A percentile compares a stretch with the other conserved stretches of the same genome.
phyloP scores from a whole-genome alignment of 2,329 filamentous ascomycete species.

The Pseudogymnoascus sp. region DNA sequence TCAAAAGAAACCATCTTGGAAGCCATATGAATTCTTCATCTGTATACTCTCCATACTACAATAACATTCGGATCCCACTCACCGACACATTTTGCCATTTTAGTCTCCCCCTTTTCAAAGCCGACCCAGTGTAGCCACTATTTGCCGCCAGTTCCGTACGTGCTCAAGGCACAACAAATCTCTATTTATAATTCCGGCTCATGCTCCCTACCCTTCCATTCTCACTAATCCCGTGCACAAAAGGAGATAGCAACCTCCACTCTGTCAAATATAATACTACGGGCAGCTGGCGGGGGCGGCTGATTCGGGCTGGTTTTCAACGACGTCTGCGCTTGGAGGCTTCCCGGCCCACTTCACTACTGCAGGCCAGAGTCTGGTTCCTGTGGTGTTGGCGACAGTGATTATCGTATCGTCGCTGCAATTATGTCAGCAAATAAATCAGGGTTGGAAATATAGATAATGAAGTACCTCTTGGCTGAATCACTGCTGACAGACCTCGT shows the following conservation, averaged over 20 bases:
- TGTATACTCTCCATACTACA: not conserved
- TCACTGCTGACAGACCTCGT: not conserved
- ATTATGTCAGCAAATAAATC: not conserved
- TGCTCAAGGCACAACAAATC: not conserved
- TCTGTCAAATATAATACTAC: not conserved
- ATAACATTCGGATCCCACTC: not conserved
- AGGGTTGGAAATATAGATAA: not conserved
- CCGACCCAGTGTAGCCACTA: not conserved
- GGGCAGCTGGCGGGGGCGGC: not conserved
- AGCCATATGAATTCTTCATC: not conserved
- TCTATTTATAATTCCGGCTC: not conserved
- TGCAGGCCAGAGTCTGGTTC: not conserved
- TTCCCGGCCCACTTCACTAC: slow-evolving; percentile 5
- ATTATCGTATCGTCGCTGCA: not conserved
- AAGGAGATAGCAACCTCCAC: not conserved
- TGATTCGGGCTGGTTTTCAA: not conserved
- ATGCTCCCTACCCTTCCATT: not conserved
- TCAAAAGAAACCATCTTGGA: not conserved
- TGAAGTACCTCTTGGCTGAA: not conserved
- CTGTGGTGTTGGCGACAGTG: not conserved
- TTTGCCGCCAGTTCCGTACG: not conserved
- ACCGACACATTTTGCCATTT: not conserved
- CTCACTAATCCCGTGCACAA: not conserved
- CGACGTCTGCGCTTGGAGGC: not conserved
- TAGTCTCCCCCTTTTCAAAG: not conserved